Conservation (phyloP, 441 rosid genomes). For the Populus trichocarpa region DNA sequence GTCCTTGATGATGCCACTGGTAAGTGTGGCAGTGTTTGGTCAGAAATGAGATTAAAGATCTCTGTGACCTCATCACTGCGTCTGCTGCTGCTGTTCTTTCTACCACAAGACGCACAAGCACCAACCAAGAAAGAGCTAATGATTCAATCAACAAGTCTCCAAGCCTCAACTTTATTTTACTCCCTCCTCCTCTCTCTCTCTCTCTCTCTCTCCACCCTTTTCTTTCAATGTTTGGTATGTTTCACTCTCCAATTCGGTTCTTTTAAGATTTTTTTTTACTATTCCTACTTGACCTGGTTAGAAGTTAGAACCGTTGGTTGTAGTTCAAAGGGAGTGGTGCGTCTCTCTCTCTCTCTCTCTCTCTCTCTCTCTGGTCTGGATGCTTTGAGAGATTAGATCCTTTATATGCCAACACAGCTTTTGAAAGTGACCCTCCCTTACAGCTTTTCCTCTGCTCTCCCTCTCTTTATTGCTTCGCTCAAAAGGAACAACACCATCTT, state of each 20-base stretch:
- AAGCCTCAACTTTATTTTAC: neutral
- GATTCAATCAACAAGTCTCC: neutral
- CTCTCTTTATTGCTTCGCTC: slow-evolving; percentile 36
- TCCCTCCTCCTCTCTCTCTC: neutral
- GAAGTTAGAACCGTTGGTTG: slow-evolving; percentile 15
- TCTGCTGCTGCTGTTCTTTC: slow-evolving; percentile 27
- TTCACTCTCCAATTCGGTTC: neutral
- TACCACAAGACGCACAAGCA: slow-evolving; percentile 14
- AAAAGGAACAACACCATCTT: slow-evolving; percentile 36
- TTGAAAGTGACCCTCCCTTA: slow-evolving; percentile 39
- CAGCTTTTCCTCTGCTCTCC: slow-evolving; percentile 21
- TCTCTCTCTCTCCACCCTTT: neutral
- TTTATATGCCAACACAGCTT: slow-evolving; percentile 28
- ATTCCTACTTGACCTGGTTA: slow-evolving; percentile 1
- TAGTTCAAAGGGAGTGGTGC: slow-evolving; percentile 3
- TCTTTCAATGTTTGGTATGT: no score
- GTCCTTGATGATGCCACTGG: slow-evolving; percentile 28
- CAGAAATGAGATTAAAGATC: slow-evolving; percentile 46
- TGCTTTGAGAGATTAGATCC: slow-evolving; percentile 25
- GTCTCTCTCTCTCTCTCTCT: no score
- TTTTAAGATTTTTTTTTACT: slow-evolving; percentile 5
- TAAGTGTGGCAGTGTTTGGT: slow-evolving; percentile 32
- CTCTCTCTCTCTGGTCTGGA: slow-evolving; percentile 2
- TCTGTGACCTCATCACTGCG: slow-evolving; percentile 36
- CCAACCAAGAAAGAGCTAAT: neutral